phyloP scores from a whole-genome alignment of 352 stramenopile genomes.

The Pythium phragmitis region DNA sequence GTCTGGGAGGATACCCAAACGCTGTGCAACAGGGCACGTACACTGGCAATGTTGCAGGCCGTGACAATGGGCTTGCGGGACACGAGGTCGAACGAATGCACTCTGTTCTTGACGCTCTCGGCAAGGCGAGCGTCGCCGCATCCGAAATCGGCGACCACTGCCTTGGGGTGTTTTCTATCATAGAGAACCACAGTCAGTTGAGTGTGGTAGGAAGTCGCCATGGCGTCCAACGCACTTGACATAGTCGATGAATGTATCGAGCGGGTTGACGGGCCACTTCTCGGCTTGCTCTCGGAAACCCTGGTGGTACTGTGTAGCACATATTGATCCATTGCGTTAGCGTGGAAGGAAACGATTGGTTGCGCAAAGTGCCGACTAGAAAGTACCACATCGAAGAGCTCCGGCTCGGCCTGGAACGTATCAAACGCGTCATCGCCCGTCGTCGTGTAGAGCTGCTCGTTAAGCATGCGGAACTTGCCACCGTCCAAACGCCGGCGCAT shows the following conservation, averaged over 20 bases:
- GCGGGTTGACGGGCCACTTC: conserved; percentile 96
- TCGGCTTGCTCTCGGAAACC: conserved; percentile 97
- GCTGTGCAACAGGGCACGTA: conserved; percentile 23
- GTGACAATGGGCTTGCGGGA: conserved; percentile 90
- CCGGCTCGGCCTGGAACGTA: conserved; percentile 92
- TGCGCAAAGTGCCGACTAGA: not conserved
- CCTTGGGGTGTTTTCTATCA: conserved; percentile 56
- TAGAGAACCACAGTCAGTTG: not conserved
- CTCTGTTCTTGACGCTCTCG: conserved; percentile 84
- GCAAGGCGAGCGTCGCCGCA: conserved; percentile 97
- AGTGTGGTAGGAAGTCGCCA: not conserved
- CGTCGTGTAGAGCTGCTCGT: conserved; percentile 98
- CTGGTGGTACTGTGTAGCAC: conserved; percentile 89
- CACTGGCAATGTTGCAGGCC: conserved; percentile 96
- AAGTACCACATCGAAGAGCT: conserved; percentile 92
- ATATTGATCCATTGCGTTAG: conserved; percentile 7
- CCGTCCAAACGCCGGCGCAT: conserved; percentile 91
- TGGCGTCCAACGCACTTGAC: conserved; percentile 68
- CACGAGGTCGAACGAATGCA: conserved; percentile 98
- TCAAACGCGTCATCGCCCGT: conserved; percentile 89
- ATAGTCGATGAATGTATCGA: conserved; percentile 96
- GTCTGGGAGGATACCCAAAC: not conserved
- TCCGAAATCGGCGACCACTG: conserved; percentile 96
- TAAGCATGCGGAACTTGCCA: conserved; percentile 97
- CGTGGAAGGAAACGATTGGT: not conserved